Percentiles rank a stretch among this genome's conserved stretches.
Conservation (phyloP, 345 rosid species). For the Lepidium sativum region DNA sequence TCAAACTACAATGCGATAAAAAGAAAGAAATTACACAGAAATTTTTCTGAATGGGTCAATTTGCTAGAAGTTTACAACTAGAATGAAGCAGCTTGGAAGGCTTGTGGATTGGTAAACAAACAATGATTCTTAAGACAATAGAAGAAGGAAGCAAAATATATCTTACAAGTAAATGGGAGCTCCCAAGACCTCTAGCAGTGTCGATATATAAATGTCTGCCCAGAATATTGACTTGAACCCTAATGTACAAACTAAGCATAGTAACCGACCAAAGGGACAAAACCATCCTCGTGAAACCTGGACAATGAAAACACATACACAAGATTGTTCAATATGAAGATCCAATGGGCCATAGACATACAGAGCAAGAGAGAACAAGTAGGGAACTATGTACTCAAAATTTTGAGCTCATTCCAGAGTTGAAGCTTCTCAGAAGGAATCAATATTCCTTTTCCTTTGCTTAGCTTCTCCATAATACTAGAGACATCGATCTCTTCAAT, state of each 20-base stretch:
- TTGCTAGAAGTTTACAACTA: not conserved
- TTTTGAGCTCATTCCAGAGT: conserved; percentile 84
- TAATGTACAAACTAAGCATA: conserved; percentile 73
- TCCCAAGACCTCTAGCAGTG: conserved; percentile 69
- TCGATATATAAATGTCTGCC: conserved; percentile 92
- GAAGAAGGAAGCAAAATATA: not conserved
- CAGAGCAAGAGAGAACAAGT: not conserved
- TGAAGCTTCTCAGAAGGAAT: conserved; percentile 72
- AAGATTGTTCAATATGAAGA: not conserved
- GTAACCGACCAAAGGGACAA: conserved; percentile 82
- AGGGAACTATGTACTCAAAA: conserved; percentile 44
- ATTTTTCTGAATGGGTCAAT: not conserved
- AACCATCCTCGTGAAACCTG: conserved; percentile 89
- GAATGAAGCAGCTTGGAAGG: not conserved
- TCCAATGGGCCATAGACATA: not conserved
- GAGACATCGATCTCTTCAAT: conserved; percentile 67
- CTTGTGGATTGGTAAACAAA: not conserved
- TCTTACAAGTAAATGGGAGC: conserved; percentile 64
- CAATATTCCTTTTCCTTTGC: conserved; percentile 66
- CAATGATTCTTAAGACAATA: not conserved
- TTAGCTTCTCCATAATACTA: conserved; percentile 57
- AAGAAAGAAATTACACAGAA: not conserved
- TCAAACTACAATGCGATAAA: not conserved
- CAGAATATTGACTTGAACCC: conserved; percentile 92
- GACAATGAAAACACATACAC: not conserved